Evolutionary conservation across 2,329 filamentous ascomycete genomes (phyloP), one percentile per base, ranked within the genome.

Genomic region (Trichophaea hybrida): DNA sequence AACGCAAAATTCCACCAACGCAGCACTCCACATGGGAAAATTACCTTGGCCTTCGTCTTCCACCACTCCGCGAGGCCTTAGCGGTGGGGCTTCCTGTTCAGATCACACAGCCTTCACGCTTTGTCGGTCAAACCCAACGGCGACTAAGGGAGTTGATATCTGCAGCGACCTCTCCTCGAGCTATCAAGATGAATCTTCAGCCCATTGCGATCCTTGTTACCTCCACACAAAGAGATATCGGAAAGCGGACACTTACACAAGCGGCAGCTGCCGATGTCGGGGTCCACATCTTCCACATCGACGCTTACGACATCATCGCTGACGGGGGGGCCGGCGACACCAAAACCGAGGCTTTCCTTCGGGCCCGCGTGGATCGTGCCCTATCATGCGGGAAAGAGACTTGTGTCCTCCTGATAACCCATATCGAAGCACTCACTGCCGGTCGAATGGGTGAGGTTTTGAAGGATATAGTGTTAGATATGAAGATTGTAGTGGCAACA

Each of bases 291-390:
- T 97, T 95, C 70, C 74, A 81, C 0, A 86, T 98, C 56, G 89
- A 97, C 71, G 86, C 88, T 0, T 95, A 94, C 68, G 93, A 98
- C 68, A 88, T 98, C 46, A 76, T 95, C 4, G 91, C 88, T n/a
- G 91, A 97, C 71, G 88, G 88, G 12, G 85, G 85, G 49, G 88
- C 88, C 57, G 88, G 88, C 6, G 93, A 98, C 69, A 86, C 94
- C 33, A 96, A 97, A 73, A 95, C 90, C 0, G 91, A 96, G 69
- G 90, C 87, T 0, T 86, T 94, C 66, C 75, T 98, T 13, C 86
- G 93, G 69, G 88, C 87, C 3, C 81, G 93, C 55, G 87, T 89
- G 1, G 93, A 95, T 62, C 80, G 93, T 60, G 93, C 89, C 6
- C 83, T 96, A 71, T 85, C 84, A 65, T 97, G 93, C 69, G 93